These are phyloP conservation scores for Beauveria australis DNA, from an alignment of 2,329 filamentous ascomycete genomes.

Conservation along the genomic window DNA sequence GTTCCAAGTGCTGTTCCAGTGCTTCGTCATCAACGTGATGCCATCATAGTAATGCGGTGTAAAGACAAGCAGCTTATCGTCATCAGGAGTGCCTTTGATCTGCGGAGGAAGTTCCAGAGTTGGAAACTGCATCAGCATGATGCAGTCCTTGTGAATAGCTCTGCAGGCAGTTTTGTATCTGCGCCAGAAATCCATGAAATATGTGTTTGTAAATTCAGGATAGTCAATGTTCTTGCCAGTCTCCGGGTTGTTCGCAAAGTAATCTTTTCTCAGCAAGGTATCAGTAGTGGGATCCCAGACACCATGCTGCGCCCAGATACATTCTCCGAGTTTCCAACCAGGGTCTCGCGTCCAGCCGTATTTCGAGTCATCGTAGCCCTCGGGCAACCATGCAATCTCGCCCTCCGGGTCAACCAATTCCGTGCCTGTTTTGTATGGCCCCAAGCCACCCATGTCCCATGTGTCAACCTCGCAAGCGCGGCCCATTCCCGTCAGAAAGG, in stretches of 20 bases:
- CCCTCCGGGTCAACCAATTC: constrained; percentile 82
- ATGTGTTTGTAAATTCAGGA: constrained; percentile 79
- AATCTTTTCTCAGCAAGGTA: constrained; percentile 71
- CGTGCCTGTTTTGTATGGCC: constrained; percentile 81
- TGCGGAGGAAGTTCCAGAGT: constrained; percentile 84
- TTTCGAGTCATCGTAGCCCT: constrained; percentile 72
- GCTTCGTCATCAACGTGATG: constrained; percentile 93
- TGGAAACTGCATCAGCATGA: constrained; percentile 86
- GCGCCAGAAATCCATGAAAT: constrained; percentile 82
- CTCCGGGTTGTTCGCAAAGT: constrained; percentile 72
- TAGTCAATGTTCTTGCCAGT: constrained; percentile 71
- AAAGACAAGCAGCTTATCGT: constrained; percentile 85
- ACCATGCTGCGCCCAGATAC: constrained; percentile 93
- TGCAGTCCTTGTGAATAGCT: constrained; percentile 65
- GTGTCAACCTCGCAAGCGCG: constrained; percentile 81
- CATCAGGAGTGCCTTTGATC: constrained; percentile 80
- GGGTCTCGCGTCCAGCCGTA: constrained; percentile 89
- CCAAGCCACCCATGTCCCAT: constrained; percentile 90
- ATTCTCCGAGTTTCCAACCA: constrained; percentile 87
- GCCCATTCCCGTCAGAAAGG: constrained; percentile 84
- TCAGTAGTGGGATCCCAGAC: constrained; percentile 84
- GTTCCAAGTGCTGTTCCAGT: constrained; percentile 97
- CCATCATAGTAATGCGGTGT: constrained; percentile 96
- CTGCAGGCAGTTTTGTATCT: constrained; percentile 69
- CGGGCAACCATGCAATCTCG: constrained; percentile 72